Evolutionary conservation across 1,139 yeast genomes (phyloP).

Genomic region (Diutina neorugosa): DNA sequence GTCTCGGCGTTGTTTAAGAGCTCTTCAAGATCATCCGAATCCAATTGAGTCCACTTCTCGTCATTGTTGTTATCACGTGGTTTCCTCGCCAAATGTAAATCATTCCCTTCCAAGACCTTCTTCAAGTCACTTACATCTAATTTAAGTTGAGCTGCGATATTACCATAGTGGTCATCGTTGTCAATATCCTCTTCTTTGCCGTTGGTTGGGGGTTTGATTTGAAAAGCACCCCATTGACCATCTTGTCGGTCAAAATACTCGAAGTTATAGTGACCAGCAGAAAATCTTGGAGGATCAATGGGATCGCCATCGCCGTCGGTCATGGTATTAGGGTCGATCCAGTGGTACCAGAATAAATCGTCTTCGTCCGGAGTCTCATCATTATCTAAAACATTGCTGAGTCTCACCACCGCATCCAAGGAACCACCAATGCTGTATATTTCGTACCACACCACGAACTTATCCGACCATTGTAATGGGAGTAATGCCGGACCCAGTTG

Average conservation of each 20-base stretch:
- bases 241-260: background rate
- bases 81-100: background rate
- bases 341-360: background rate
- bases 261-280: background rate
- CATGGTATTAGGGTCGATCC: slow-evolving; percentile 2
- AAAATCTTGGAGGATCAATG: background rate
- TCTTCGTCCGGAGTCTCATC: background rate
- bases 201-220: background rate
- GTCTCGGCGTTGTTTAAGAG: background rate
- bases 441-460: slow-evolving; percentile 1
- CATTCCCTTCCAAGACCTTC: background rate
- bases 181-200: background rate
- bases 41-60: background rate
- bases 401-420: background rate
- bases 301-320: background rate
- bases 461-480: background rate
- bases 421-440: background rate
- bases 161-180: background rate
- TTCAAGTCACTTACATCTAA: background rate
- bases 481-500: background rate
- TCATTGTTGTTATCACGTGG: background rate
- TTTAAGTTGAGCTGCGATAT: background rate
- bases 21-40: background rate
- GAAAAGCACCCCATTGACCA: background rate
- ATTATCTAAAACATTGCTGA: background rate